These are phyloP conservation scores for Apiotrichum veenhuisii DNA, from an alignment of 1,284 basidiomycete genomes.

Conservation along the genomic window DNA sequence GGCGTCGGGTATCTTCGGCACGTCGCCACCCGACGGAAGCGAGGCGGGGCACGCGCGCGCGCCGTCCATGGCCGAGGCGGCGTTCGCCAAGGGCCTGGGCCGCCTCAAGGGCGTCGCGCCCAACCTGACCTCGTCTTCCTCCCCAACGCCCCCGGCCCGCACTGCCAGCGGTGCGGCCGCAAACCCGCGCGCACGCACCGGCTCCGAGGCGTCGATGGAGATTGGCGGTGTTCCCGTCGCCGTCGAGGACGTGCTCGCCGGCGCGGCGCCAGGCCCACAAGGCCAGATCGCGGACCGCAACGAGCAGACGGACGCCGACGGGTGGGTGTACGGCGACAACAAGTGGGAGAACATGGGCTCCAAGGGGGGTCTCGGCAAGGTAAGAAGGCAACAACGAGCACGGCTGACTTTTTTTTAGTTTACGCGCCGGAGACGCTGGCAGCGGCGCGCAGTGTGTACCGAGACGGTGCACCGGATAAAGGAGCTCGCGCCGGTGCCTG, in stretches of 20 bases:
- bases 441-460: conserved; percentile 69
- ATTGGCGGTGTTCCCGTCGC: background rate
- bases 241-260: background rate
- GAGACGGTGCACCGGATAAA: conserved; percentile 61
- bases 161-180: conserved; percentile 14
- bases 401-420: conserved; percentile 54
- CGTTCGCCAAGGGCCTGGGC: conserved; percentile 50
- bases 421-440: conserved; percentile 78
- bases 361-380: conserved; percentile 80
- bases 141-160: conserved; percentile 24
- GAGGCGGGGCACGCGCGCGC: conserved; percentile 19
- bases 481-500: conserved; percentile 13
- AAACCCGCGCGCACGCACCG: conserved; percentile 9
- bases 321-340: conserved; percentile 93
- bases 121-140: conserved; percentile 24
- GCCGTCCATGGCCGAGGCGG: conserved; percentile 48
- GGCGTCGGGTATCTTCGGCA: conserved; percentile 18
- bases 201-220: conserved; percentile 14
- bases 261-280: background rate
- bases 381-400: conserved; percentile 32
- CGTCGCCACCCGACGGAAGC: background rate
- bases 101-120: conserved; percentile 33
- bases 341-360: conserved; percentile 81
- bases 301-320: conserved; percentile 70
- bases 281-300: conserved; percentile 29